A percentile compares a stretch with the other conserved stretches of the same genome.
phyloP scores from a whole-genome alignment of 345 rosid genomes.

The Draba incana region DNA sequence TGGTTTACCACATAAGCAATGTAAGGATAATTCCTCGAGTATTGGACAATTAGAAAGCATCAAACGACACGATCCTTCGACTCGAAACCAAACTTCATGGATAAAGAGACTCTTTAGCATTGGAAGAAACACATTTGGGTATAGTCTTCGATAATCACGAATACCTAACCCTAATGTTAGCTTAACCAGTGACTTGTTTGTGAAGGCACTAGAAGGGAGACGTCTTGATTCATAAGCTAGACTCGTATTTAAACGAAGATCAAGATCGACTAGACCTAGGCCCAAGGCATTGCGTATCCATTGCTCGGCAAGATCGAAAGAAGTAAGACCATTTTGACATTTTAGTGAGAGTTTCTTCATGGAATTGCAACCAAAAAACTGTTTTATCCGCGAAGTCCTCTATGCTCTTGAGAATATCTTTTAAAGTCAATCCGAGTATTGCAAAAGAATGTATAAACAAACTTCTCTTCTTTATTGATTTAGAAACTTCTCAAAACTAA shows the following conservation, averaged over 20 bases:
- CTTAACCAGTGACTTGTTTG: conserved; percentile 11
- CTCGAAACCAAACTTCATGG: background rate
- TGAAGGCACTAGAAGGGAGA: background rate
- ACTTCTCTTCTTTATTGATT: no score
- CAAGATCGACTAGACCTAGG: conserved; percentile 14
- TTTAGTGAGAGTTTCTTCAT: conserved; percentile 14
- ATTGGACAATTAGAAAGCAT: conserved; percentile 13
- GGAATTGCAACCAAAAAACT: background rate
- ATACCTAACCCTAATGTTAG: background rate
- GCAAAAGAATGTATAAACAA: no score
- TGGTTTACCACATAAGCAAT: background rate
- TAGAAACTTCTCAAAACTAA: no score
- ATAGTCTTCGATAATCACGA: background rate
- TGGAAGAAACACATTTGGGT: conserved; percentile 1
- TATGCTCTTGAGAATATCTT: background rate
- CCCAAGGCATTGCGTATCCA: background rate
- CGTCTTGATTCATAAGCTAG: background rate
- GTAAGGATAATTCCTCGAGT: conserved; percentile 3
- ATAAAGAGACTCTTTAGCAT: conserved; percentile 10
- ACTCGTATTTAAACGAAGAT: background rate
- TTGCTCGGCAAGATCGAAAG: background rate
- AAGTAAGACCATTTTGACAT: background rate
- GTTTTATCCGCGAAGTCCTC: background rate
- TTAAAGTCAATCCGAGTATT: no score
- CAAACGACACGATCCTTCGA: background rate